Evolutionary conservation across 768 basidiomycete genomes (phyloP).

Genomic region (Lactarius vividus): DNA sequence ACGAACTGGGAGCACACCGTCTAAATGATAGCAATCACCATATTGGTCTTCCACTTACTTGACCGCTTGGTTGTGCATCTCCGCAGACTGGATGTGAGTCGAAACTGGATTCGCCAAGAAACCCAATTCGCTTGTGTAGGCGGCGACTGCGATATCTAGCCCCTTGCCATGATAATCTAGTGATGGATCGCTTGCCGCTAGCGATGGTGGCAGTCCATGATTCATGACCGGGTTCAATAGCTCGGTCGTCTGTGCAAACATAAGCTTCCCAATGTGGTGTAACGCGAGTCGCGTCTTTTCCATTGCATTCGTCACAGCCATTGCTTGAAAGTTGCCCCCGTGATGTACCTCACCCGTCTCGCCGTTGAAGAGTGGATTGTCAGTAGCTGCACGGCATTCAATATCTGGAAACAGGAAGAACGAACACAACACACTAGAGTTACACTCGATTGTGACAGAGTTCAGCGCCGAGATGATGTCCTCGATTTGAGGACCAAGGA

Average conservation of each 20-base stretch:
- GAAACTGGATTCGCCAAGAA: slow-evolving; percentile 87
- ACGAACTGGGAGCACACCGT: slow-evolving; percentile 48
- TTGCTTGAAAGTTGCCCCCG: slow-evolving; percentile 91
- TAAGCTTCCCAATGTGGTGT: slow-evolving; percentile 49
- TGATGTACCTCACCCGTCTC: slow-evolving; percentile 66
- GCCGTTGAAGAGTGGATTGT: slow-evolving; percentile 80
- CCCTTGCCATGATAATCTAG: slow-evolving; percentile 83
- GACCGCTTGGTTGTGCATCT: slow-evolving; percentile 91
- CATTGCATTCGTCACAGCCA: slow-evolving; percentile 83
- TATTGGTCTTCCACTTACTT: slow-evolving; percentile 51
- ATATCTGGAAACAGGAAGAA: not conserved
- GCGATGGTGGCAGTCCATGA: slow-evolving; percentile 76
- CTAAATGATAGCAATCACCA: slow-evolving; percentile 7
- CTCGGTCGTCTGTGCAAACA: slow-evolving; percentile 60
- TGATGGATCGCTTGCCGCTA: slow-evolving; percentile 77
- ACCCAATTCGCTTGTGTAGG: slow-evolving; percentile 83
- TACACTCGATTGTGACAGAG: slow-evolving; percentile 71
- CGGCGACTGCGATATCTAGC: slow-evolving; percentile 78
- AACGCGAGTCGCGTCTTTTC: slow-evolving; percentile 76
- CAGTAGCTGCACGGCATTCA: slow-evolving; percentile 56
- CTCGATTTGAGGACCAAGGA: slow-evolving; percentile 82
- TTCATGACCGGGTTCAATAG: slow-evolving; percentile 80
- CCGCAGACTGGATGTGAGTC: slow-evolving; percentile 80
- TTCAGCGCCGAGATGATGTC: slow-evolving; percentile 66
- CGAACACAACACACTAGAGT: slow-evolving; percentile 58